Conservation (phyloP, 2,329 filamentous ascomycete species). For the Keithomyces neogunnii region DNA sequence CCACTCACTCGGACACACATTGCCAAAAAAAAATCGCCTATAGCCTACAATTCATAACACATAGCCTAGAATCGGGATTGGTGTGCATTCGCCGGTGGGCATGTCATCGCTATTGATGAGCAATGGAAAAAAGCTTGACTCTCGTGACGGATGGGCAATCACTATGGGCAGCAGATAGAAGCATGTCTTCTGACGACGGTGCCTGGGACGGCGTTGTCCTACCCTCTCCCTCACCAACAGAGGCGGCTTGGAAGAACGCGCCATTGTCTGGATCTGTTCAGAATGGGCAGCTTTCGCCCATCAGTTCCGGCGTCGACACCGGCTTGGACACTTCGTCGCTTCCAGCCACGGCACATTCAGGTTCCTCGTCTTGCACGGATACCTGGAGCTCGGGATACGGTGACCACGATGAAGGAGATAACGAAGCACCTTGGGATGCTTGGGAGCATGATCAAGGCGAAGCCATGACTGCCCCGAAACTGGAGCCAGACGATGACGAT, state of each 20-base stretch:
- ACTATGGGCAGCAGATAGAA: constrained; percentile 37
- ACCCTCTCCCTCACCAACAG: constrained; percentile 24
- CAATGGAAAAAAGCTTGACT: constrained; percentile 38
- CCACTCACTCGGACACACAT: background rate
- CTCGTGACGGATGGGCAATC: constrained; percentile 33
- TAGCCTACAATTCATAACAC: constrained; percentile 6
- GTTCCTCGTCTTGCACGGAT: constrained; percentile 36
- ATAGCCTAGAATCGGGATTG: background rate
- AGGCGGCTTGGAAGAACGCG: constrained; percentile 19
- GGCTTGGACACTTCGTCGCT: constrained; percentile 28
- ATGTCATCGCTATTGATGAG: constrained; percentile 35
- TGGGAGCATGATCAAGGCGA: constrained; percentile 42
- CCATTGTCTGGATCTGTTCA: constrained; percentile 22
- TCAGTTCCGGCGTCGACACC: constrained; percentile 41
- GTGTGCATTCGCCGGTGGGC: constrained; percentile 12
- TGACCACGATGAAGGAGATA: constrained; percentile 28
- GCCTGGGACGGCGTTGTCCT: constrained; percentile 17
- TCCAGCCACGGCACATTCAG: constrained; percentile 35
- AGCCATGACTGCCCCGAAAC: constrained; percentile 40
- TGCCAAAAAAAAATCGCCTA: background rate
- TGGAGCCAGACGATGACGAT: constrained; percentile 49
- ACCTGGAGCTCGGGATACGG: constrained; percentile 35
- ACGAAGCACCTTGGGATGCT: constrained; percentile 39
- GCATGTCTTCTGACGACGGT: constrained; percentile 35
- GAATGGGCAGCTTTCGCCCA: constrained; percentile 43